phyloP scores from a whole-genome alignment of 2,329 filamentous ascomycete species.

The Moelleriella libera region DNA sequence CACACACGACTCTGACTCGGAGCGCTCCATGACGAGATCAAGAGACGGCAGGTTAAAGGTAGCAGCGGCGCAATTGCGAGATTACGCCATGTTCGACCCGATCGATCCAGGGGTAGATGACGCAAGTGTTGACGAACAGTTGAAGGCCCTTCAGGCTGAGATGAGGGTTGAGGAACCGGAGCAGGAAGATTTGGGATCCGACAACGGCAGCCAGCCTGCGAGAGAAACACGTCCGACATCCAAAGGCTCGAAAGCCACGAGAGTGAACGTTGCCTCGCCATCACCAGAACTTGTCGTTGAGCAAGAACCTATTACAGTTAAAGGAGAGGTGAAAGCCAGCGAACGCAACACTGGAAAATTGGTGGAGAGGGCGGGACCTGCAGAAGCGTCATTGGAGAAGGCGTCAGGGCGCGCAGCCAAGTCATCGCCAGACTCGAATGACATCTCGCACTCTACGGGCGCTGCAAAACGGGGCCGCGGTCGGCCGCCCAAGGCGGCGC shows the following conservation, averaged over 20 bases:
- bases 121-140: conserved; percentile 33
- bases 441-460: no score
- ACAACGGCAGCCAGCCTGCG: conserved; percentile 39
- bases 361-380: no score
- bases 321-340: conserved; percentile 12
- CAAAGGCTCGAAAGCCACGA: conserved; percentile 31
- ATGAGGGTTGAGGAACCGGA: conserved; percentile 24
- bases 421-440: no score
- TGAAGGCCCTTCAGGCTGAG: conserved; percentile 33
- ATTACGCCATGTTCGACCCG: conserved; percentile 40
- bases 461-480: no score
- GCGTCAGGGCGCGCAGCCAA: no score
- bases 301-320: no score
- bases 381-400: no score
- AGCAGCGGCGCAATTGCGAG: conserved; percentile 15
- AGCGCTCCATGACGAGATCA: conserved; percentile 17
- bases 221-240: conserved; percentile 34
- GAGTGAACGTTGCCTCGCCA: no score
- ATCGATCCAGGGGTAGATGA: conserved; percentile 29
- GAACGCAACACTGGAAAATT: no score
- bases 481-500: no score
- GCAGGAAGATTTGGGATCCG: conserved; percentile 30
- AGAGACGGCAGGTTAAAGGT: conserved; percentile 15
- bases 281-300: no score
- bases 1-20: conserved; percentile 30